phyloP scores from a whole-genome alignment of 208 protist genomes.

The Wallacemonas sp. region DNA sequence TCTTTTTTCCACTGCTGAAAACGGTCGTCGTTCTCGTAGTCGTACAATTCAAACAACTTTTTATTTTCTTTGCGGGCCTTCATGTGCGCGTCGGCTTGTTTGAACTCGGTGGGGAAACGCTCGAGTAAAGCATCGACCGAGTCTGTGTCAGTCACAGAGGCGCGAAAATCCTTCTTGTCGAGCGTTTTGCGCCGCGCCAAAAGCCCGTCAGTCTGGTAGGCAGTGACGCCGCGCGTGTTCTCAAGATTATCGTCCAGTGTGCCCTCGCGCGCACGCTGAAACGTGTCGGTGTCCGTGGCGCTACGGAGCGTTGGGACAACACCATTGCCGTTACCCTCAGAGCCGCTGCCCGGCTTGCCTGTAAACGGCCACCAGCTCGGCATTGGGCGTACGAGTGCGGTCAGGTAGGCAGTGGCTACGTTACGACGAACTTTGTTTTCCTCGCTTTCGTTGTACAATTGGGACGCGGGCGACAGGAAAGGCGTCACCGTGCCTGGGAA shows the following conservation, averaged over 20 bases:
- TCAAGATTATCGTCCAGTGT: neutral
- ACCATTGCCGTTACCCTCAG: neutral
- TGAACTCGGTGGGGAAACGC: conserved; percentile 56
- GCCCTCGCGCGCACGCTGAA: neutral
- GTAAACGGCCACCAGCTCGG: conserved; percentile 10
- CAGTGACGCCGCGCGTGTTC: neutral
- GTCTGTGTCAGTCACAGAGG: conserved; percentile 51
- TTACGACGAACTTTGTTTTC: no score
- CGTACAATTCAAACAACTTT: conserved; percentile 40
- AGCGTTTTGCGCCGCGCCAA: neutral
- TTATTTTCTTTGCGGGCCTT: conserved; percentile 27
- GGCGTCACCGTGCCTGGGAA: neutral
- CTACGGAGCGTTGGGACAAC: neutral
- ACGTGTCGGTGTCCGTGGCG: neutral
- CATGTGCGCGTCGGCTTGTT: conserved; percentile 50
- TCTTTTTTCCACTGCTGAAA: conserved; percentile 79
- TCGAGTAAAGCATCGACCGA: conserved; percentile 58
- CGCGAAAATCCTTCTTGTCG: conserved; percentile 32
- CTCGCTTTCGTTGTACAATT: no score
- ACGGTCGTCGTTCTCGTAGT: conserved; percentile 72
- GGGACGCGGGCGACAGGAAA: no score
- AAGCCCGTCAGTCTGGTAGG: neutral
- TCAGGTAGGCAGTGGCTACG: no score
- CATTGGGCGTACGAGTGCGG: no score
- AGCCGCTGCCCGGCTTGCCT: neutral